Conservation (phyloP, 2,329 filamentous ascomycete genomes). For the Cercospora sesami region DNA sequence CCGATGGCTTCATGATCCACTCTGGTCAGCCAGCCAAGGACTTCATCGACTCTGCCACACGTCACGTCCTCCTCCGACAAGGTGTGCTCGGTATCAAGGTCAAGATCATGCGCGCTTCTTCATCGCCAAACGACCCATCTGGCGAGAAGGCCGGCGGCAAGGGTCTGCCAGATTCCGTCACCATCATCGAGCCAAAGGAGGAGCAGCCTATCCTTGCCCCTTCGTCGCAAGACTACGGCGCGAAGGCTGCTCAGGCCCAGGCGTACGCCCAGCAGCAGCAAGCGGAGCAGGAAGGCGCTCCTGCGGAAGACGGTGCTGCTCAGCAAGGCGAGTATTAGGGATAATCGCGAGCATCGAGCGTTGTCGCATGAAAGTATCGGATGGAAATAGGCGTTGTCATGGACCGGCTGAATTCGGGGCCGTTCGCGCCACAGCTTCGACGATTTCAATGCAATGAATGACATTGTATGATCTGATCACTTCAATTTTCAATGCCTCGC, state of each 20-base stretch:
- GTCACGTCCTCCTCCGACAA: conserved; percentile 99
- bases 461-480: conserved; percentile 2
- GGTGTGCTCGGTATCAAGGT: conserved; percentile 99
- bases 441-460: conserved; percentile 4
- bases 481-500: neutral
- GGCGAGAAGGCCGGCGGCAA: conserved; percentile 98
- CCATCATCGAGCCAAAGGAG: conserved; percentile 99
- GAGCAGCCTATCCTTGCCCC: conserved; percentile 93
- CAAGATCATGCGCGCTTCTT: conserved; percentile 99
- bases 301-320: conserved; percentile 28
- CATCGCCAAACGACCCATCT: conserved; percentile 70
- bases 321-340: conserved; percentile 19
- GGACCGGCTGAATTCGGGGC: neutral
- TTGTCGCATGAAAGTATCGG: conserved; percentile 7
- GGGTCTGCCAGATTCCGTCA: conserved; percentile 96
- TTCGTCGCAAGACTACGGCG: conserved; percentile 97
- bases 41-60: conserved; percentile 98
- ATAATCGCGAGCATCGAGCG: conserved; percentile 3
- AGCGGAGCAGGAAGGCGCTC: conserved; percentile 35
- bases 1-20: conserved; percentile 99
- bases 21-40: conserved; percentile 99
- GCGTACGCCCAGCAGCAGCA: conserved; percentile 60
- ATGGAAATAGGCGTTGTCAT: conserved; percentile 3
- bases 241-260: conserved; percentile 74
- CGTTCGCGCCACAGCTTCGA: neutral